These are phyloP conservation scores for Aspergillus sclerotioniger DNA, from an alignment of 495 filamentous ascomycete genomes.

Conservation along the genomic window DNA sequence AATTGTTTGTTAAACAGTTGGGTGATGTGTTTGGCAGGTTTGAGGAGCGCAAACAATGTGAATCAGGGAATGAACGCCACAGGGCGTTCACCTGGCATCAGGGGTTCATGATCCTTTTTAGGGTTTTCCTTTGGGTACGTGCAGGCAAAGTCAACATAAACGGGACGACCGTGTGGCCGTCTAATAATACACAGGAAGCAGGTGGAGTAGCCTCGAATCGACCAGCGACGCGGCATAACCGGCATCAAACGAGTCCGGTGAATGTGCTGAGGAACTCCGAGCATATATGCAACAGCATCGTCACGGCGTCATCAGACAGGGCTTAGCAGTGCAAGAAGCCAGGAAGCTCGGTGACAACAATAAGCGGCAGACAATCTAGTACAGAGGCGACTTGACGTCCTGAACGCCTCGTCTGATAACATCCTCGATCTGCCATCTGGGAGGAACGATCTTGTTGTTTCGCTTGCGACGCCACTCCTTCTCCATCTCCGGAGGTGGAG, in stretches of 20 bases:
- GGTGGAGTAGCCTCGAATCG: slow-evolving; percentile 14
- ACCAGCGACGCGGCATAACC: slow-evolving; percentile 38
- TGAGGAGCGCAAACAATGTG: slow-evolving; percentile 22
- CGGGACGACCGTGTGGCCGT: slow-evolving; percentile 8
- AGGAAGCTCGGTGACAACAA: slow-evolving; percentile 3
- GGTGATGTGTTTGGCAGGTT: not conserved
- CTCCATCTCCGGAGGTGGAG: slow-evolving; percentile 68
- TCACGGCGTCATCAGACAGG: slow-evolving; percentile 8
- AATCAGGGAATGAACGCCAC: not conserved
- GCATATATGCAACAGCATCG: slow-evolving; percentile 13
- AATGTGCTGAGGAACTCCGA: slow-evolving; percentile 13
- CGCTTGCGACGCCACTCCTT: slow-evolving; percentile 54
- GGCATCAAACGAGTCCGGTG: slow-evolving; percentile 39
- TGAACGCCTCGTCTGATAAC: slow-evolving; percentile 74
- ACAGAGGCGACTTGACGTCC: slow-evolving; percentile 71
- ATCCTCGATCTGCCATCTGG: slow-evolving; percentile 79
- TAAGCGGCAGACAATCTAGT: slow-evolving; percentile 19
- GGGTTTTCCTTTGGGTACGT: not conserved
- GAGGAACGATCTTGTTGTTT: slow-evolving; percentile 55
- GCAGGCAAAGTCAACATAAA: slow-evolving; percentile 3
- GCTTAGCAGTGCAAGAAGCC: slow-evolving; percentile 6
- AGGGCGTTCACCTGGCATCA: not conserved
- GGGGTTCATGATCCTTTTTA: slow-evolving; percentile 14
- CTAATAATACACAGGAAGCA: slow-evolving; percentile 21
- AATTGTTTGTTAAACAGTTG: not conserved